These are phyloP conservation scores for Thermothelomyces thermophilus DNA, from an alignment of 2,329 filamentous ascomycete genomes.

Conservation along the genomic window DNA sequence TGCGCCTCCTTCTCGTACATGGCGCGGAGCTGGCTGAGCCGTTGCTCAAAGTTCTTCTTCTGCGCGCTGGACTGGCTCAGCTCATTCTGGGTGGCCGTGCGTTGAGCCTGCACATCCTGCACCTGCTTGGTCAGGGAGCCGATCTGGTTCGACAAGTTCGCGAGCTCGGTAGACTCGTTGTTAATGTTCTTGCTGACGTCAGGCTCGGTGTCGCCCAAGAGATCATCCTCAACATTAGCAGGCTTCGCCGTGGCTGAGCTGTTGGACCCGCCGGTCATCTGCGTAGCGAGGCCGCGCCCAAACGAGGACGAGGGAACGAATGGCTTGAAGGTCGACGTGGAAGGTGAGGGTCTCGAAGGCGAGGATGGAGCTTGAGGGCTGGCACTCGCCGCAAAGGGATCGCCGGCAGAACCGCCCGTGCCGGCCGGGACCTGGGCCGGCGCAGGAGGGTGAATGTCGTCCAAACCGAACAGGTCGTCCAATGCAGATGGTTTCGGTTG, in stretches of 20 bases:
- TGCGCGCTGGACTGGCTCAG: slow-evolving; percentile 74
- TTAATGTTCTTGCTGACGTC: slow-evolving; percentile 84
- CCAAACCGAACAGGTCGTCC: slow-evolving; percentile 89
- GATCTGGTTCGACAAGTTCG: slow-evolving; percentile 94
- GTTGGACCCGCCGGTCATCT: slow-evolving; percentile 62
- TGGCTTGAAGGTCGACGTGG: slow-evolving; percentile 65
- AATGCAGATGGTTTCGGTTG: slow-evolving; percentile 59
- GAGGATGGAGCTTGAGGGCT: slow-evolving; percentile 46
- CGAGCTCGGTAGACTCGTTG: slow-evolving; percentile 83
- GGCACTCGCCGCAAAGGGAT: slow-evolving; percentile 54
- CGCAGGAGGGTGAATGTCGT: slow-evolving; percentile 52
- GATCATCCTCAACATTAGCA: slow-evolving; percentile 57
- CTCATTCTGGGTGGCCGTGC: slow-evolving; percentile 71
- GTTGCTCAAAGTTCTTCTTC: slow-evolving; percentile 87
- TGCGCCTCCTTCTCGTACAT: slow-evolving; percentile 93
- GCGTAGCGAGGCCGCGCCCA: slow-evolving; percentile 71
- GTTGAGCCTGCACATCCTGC: slow-evolving; percentile 83
- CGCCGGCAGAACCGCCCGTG: slow-evolving; percentile 65
- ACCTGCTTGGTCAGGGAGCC: slow-evolving; percentile 86
- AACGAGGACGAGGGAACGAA: slow-evolving; percentile 92
- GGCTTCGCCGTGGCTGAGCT: slow-evolving; percentile 37
- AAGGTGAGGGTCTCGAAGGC: slow-evolving; percentile 43
- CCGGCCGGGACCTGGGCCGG: slow-evolving; percentile 56
- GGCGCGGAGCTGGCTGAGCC: slow-evolving; percentile 75
- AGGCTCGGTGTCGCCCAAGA: slow-evolving; percentile 84